Base-by-base conservation (phyloP, 202 grass and related monocot species). In the Panicum hallii region DNA sequence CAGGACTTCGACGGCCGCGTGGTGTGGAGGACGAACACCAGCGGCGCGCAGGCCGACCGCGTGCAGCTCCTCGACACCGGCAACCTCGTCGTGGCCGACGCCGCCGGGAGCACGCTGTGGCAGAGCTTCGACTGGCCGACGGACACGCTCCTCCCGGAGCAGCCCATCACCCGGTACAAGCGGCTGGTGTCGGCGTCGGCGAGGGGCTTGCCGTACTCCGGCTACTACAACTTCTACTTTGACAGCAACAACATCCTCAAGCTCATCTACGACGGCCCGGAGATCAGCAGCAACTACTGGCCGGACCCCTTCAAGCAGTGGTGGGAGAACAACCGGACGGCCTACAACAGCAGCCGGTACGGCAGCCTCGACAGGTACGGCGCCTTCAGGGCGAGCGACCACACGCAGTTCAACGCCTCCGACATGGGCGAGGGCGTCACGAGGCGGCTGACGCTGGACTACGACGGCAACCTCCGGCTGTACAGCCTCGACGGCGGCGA, bases 41-140 rank as follows among this genome's bases (percentile, higher is more conserved):
- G 23, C 32, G 45, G 28, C 78, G 63, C 71, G 47, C 15, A 2
- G 1, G 76, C 77, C 3, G 80, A 83, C 72, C 72, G 67, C 10
- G 88, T 28, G 19, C 56, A 38, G 75, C 83, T 95, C 20, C 77
- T 89, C 28, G 83, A 91, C 88, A 48, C 50, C 5, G 86, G 90
- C 66, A 95, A 95, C 70, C 88, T 95, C 58, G 83, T 93, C n/a
- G 65, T 95, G 16, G 12, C 48, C 6, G 77, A 92, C 72, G 70
- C 75, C 32, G 23, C 52, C 22, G 85, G 79, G 0, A 15, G 40
- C 43, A 17, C 8, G 48, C 69, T 89, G 19, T 95, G 93, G 84
- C 90, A 95, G 75, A 95, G 90, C 89, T 95, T 93, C 80, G 90
- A 95, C 23, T 88, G 83, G 81, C 93, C 93, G 12, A 95, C 90